Conservation (phyloP, 2,329 filamentous ascomycete genomes). For the Aspergillus costaricaensis region DNA sequence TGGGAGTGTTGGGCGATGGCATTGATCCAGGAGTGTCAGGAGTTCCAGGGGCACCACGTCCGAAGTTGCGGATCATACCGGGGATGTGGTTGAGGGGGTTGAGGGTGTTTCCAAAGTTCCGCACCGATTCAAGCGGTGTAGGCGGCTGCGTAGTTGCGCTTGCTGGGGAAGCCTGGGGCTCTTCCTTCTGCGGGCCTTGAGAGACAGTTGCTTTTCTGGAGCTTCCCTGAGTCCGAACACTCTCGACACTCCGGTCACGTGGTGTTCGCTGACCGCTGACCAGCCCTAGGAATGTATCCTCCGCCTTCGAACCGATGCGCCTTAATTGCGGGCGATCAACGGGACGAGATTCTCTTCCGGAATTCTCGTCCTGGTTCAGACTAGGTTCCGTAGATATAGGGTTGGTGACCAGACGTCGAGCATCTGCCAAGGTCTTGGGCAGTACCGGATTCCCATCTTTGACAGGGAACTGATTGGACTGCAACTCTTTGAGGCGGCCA, state of each 20-base stretch:
- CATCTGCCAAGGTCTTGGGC: slow-evolving; percentile 90
- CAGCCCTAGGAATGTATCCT: slow-evolving; percentile 70
- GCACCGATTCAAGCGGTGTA: slow-evolving; percentile 77
- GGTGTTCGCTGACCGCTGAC: slow-evolving; percentile 65
- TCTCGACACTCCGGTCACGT: slow-evolving; percentile 78
- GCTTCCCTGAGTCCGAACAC: slow-evolving; percentile 46
- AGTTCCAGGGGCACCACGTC: slow-evolving; percentile 46
- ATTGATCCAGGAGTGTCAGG: slow-evolving; percentile 46
- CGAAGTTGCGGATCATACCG: slow-evolving; percentile 76
- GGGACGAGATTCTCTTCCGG: slow-evolving; percentile 46
- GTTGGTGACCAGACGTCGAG: slow-evolving; percentile 76
- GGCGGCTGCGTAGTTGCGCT: slow-evolving; percentile 30
- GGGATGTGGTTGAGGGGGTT: slow-evolving; percentile 81
- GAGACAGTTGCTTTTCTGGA: slow-evolving; percentile 41
- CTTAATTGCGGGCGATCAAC: slow-evolving; percentile 37
- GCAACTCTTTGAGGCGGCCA: slow-evolving; percentile 74
- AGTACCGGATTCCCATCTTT: slow-evolving; percentile 54
- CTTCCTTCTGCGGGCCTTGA: slow-evolving; percentile 25
- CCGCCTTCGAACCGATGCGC: slow-evolving; percentile 46
- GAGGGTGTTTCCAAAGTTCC: slow-evolving; percentile 74
- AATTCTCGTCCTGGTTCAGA: slow-evolving; percentile 54
- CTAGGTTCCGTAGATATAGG: slow-evolving; percentile 49
- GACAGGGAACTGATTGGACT: slow-evolving; percentile 52
- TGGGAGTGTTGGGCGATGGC: slow-evolving; percentile 40
- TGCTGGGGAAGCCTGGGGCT: slow-evolving; percentile 24